Conservation (phyloP, 2,329 filamentous ascomycete species). For the Neopestalotiopsis sp. region DNA sequence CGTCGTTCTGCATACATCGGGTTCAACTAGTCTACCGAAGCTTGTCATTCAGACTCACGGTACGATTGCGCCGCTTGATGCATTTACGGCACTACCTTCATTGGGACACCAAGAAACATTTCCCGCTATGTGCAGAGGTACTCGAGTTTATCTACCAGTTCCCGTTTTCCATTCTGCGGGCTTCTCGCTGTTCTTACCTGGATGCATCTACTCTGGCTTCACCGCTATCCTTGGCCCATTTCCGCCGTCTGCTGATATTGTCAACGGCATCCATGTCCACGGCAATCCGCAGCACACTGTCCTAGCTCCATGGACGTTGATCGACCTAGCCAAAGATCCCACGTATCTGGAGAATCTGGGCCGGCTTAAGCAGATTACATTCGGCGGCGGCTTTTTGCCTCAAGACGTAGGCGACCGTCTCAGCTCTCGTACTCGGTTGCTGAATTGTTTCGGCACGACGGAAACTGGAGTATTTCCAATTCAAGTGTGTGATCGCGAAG, state of each 20-base stretch:
- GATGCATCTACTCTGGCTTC: constrained; percentile 23
- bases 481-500: constrained; percentile 31
- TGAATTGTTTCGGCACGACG: constrained; percentile 17
- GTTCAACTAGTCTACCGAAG: constrained; percentile 35
- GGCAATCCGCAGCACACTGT: constrained; percentile 23
- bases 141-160: constrained; percentile 21
- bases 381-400: constrained; percentile 34
- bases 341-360: constrained; percentile 26
- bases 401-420: constrained; percentile 27
- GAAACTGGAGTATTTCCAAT: background rate
- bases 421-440: background rate
- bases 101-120: constrained; percentile 6
- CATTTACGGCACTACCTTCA: constrained; percentile 9
- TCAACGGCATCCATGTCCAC: constrained; percentile 23
- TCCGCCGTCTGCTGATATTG: constrained; percentile 26
- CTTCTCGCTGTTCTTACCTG: constrained; percentile 27
- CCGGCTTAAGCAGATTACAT: constrained; percentile 30
- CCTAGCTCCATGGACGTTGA: constrained; percentile 26
- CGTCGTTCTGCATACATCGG: constrained; percentile 41
- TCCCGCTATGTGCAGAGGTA: constrained; percentile 18
- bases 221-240: constrained; percentile 31
- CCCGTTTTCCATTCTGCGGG: constrained; percentile 28
- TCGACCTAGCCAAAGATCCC: constrained; percentile 28
- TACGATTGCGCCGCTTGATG: constrained; percentile 7
- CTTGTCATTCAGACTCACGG: constrained; percentile 19